These are phyloP conservation scores for Microcyclospora tardicrescens DNA, from an alignment of 2,329 filamentous ascomycete species.

Conservation along the genomic window DNA sequence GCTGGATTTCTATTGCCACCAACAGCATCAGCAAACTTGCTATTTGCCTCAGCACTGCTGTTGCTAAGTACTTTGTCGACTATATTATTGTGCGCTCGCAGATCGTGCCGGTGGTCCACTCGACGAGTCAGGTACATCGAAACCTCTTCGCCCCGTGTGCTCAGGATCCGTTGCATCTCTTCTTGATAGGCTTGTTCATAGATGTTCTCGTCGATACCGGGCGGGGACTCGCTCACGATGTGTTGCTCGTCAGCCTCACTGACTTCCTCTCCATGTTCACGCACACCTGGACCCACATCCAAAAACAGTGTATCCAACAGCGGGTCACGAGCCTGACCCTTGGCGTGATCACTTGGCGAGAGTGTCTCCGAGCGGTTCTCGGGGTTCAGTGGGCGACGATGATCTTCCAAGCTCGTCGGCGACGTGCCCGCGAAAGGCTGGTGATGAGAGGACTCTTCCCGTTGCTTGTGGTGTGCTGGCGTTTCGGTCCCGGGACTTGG, in stretches of 20 bases:
- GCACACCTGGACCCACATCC: slow-evolving; percentile 50
- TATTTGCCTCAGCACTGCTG: neutral
- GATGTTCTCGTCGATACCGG: slow-evolving; percentile 71
- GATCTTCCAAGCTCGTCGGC: neutral
- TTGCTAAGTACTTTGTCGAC: slow-evolving; percentile 3
- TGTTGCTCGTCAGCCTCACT: neutral
- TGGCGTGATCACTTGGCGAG: slow-evolving; percentile 27
- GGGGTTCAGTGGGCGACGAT: slow-evolving; percentile 3
- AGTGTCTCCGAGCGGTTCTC: slow-evolving; percentile 22
- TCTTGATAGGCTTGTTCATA: slow-evolving; percentile 80
- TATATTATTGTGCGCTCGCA: slow-evolving; percentile 20
- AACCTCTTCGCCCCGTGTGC: slow-evolving; percentile 30
- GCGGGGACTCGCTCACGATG: slow-evolving; percentile 71
- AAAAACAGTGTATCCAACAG: slow-evolving; percentile 56
- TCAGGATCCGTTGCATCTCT: slow-evolving; percentile 61
- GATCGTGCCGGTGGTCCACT: slow-evolving; percentile 32
- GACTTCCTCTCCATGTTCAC: neutral
- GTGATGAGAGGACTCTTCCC: slow-evolving; percentile 3
- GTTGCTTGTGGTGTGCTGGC: slow-evolving; percentile 4
- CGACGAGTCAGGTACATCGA: slow-evolving; percentile 45
- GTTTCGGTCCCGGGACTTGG: slow-evolving; percentile 1
- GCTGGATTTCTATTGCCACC: neutral
- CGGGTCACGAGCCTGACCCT: slow-evolving; percentile 52
- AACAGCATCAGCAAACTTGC: neutral
- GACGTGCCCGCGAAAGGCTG: neutral